phyloP scores from a whole-genome alignment of 2,329 filamentous ascomycete genomes.

The Botrytis cinerea region DNA sequence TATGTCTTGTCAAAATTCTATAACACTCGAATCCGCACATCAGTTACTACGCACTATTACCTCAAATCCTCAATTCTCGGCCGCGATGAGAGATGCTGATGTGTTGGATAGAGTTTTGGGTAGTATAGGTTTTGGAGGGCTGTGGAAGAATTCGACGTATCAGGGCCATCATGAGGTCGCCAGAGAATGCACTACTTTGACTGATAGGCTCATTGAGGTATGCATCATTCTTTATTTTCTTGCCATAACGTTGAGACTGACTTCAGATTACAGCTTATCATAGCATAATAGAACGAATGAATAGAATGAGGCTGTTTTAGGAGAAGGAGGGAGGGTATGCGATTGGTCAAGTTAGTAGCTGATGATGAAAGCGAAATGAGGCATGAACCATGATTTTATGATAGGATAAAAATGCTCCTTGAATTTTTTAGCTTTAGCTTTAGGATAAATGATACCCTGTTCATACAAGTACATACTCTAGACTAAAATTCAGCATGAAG shows the following conservation, averaged over 20 bases:
- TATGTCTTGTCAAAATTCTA: slow-evolving; percentile 59
- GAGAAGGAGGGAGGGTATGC: neutral
- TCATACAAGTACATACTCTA: slow-evolving; percentile 4
- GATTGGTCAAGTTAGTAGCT: neutral
- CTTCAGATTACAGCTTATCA: slow-evolving; percentile 26
- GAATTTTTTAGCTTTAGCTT: slow-evolving; percentile 14
- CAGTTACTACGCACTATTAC: slow-evolving; percentile 60
- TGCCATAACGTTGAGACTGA: neutral
- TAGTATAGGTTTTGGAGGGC: slow-evolving; percentile 62
- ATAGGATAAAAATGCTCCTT: slow-evolving; percentile 13
- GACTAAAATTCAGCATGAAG: neutral
- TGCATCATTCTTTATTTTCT: slow-evolving; percentile 14
- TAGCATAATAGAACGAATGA: slow-evolving; percentile 13
- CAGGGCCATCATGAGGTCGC: slow-evolving; percentile 39
- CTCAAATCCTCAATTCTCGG: slow-evolving; percentile 53
- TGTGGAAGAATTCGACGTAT: slow-evolving; percentile 53
- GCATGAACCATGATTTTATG: slow-evolving; percentile 21
- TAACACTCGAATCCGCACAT: slow-evolving; percentile 62
- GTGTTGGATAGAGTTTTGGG: slow-evolving; percentile 56
- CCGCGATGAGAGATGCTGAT: slow-evolving; percentile 50
- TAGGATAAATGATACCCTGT: slow-evolving; percentile 24
- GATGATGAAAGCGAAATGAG: slow-evolving; percentile 8
- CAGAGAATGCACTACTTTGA: slow-evolving; percentile 39
- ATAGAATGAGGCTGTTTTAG: neutral
- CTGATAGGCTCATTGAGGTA: slow-evolving; percentile 40